A percentile compares a stretch with the other conserved stretches of the same genome.
Conservation (phyloP, 2,329 filamentous ascomycete genomes). For the Penicillium digitatum region DNA sequence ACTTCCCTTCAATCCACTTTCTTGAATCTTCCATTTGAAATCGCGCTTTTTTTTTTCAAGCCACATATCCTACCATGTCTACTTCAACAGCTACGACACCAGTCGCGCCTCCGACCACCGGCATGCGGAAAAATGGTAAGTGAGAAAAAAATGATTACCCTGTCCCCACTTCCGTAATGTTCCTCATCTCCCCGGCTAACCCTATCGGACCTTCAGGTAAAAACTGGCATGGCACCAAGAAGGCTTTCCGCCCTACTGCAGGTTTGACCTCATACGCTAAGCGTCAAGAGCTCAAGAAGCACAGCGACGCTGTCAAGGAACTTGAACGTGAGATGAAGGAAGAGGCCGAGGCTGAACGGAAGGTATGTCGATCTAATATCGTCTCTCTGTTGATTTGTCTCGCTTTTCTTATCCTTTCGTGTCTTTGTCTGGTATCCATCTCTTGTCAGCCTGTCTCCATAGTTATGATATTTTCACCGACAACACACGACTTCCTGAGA, state of each 20-base stretch:
- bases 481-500: slow-evolving; percentile 3
- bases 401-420: not conserved
- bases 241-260: slow-evolving; percentile 75
- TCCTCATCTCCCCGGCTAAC: slow-evolving; percentile 14
- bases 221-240: slow-evolving; percentile 83
- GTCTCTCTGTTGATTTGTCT: not conserved
- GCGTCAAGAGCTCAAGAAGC: slow-evolving; percentile 65
- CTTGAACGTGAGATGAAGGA: slow-evolving; percentile 95
- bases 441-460: not conserved
- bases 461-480: not conserved
- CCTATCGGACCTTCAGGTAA: slow-evolving; percentile 61
- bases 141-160: slow-evolving; percentile 5
- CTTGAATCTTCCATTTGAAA: not conserved
- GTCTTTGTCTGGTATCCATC: not conserved
- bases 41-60: not conserved
- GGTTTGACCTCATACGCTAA: slow-evolving; percentile 77
- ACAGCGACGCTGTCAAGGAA: slow-evolving; percentile 74
- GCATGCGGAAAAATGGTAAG: slow-evolving; percentile 80
- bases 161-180: slow-evolving; percentile 12
- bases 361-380: slow-evolving; percentile 53
- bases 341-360: slow-evolving; percentile 84
- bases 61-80: slow-evolving; percentile 43
- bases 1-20: not conserved
- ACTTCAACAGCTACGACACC: slow-evolving; percentile 33
- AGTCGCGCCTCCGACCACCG: slow-evolving; percentile 41